Base-by-base conservation (phyloP, 2,329 filamentous ascomycete genomes). In the Phaeosphaeria sp. region DNA sequence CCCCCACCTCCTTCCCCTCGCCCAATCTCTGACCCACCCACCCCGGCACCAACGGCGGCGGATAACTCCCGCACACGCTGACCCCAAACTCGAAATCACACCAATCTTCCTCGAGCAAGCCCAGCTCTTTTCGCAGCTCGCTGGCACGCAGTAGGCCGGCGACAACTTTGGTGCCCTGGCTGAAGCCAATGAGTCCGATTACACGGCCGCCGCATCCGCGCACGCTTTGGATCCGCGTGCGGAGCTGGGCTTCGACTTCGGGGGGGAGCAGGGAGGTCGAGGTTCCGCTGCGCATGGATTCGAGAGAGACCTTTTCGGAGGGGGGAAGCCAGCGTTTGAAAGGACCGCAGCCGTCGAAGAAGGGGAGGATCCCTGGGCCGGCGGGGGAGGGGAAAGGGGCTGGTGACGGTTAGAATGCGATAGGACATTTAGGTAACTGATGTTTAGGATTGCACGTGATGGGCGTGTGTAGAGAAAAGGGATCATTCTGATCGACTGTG, bases 261-360 rank as follows among this genome's bases (percentile, higher is more conserved):
- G 56, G 39, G 2, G 62, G 23, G 62, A 75, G 60, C 6, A 20
- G 41, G 17, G 30, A 11, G 3, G 59, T 56, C 1, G 64, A 62
- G 1, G 51, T 39, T 1, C 68, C 68, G 6, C 6, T 6, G 5
- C 58, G 63, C 63, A 72, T 72, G 6, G 51, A 44, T 4, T 65
- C 55, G 46, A 62, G 18, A 13, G 56, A 62, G 44, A 68, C 51
- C 27, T 63, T 63, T 44, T 69, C 65, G 1, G 44, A 47, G 6
- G 64, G 59, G 1, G 66, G 69, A 0, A 74, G 46, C 74, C 74
- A 77, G 58, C 71, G 72, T 13, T 67, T 60, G 63, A 66, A 77
- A 6, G 74, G 74, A 9, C 72, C 74, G 66, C 71, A 75, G 63
- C 71, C 74, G 50, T 76, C 74, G 63, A 77, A 77, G 63, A 76